Evolutionary conservation across 352 stramenopile species (phyloP), one percentile per base, ranked within the genome.

Genomic region (Phytophthora citrophthora): DNA sequence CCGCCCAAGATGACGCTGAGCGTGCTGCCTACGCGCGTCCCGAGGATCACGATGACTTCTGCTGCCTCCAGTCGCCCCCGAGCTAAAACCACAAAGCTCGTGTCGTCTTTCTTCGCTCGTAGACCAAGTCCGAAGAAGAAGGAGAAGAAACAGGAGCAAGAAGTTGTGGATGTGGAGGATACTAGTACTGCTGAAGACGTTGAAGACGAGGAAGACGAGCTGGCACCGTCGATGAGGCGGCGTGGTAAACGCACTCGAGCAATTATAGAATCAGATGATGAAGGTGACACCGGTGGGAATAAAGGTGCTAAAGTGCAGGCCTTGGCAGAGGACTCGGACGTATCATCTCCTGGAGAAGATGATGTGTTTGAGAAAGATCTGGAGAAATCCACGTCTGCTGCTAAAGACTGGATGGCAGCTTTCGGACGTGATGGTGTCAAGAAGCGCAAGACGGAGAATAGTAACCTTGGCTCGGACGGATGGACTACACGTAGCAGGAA

Each of bases 221-320:
- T 76, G 32, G 65, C 64, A n/a, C 75, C 77, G 5, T 60, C 47
- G 1, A 60, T 48, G 7, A 78, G 78, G 29, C 65, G 76, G 12
- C 70, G 72, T 15, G 61, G 54, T 9, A 89, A 89, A 67, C 79
- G 82, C 44, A 66, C 79, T 11, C 68, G 83, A 4, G 79, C 74
- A 2, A 92, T 92, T 64, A 66, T 89, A 16, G 83, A 92, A 39
- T 92, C 83, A 6, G 83, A 91, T 10, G 83, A 76, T 2, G 76
- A 84, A 55, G 70, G 8, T 52, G 72, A 77, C 0, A 44, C 48
- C 2, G 55, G 51, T 11, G 52, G 27, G n/a, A 54, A 26, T 11
- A 63, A 54, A 8, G 49, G 56, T 3, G 48, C 48, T 0, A 58
- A 69, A 4, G 51, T 65, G 13, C 38, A 72, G 45, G 60, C 63